A percentile compares a stretch with the other conserved stretches of the same genome.
phyloP scores from a whole-genome alignment of 371 early-diverging fungal species.

The Catenaria anguillulae region DNA sequence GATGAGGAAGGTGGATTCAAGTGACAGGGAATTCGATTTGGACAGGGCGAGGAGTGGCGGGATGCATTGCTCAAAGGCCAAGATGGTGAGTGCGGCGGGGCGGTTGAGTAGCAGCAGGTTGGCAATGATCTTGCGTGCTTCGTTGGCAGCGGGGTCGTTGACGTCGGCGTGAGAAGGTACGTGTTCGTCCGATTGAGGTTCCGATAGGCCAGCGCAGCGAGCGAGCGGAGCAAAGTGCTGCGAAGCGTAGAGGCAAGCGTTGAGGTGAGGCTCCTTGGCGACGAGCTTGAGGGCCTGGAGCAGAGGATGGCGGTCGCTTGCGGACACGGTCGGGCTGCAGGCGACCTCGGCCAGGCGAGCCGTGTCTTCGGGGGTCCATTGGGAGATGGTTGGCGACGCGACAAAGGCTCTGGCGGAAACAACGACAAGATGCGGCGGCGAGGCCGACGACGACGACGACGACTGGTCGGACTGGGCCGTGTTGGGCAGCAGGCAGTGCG shows the following conservation, averaged over 20 bases:
- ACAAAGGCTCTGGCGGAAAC: too few species aligned
- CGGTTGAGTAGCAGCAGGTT: not conserved
- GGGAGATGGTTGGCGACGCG: too few species aligned
- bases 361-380: too few species aligned
- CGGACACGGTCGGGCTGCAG: too few species aligned
- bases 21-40: not conserved
- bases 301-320: too few species aligned
- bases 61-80: not conserved
- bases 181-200: not conserved
- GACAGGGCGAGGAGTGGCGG: not conserved
- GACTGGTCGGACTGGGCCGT: too few species aligned
- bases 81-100: not conserved
- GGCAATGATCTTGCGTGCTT: not conserved
- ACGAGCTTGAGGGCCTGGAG: not conserved
- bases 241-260: not conserved
- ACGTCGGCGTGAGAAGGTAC: not conserved
- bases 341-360: too few species aligned
- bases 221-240: not conserved
- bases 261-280: not conserved
- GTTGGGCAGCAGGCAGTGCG: too few species aligned
- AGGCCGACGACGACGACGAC: too few species aligned
- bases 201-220: not conserved
- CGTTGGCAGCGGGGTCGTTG: not conserved
- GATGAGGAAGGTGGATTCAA: not conserved
- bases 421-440: too few species aligned